phyloP scores from a whole-genome alignment of 1,284 basidiomycete species.

The Ustilago vetiveriae region DNA sequence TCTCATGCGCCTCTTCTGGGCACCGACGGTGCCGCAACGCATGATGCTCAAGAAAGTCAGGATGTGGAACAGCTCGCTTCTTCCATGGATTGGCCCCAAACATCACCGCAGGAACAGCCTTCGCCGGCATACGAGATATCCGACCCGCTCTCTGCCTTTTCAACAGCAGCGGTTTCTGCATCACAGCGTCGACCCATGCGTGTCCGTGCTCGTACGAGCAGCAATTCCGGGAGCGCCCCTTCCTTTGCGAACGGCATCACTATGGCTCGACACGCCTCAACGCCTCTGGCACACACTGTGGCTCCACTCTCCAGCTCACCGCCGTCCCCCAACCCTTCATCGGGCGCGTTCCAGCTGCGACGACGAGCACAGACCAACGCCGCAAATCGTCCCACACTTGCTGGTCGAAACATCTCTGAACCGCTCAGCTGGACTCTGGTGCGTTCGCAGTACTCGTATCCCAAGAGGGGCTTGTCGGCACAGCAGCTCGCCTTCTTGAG shows the following conservation, averaged over 20 bases:
- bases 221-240: conserved; percentile 7
- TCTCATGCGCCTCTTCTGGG: not conserved
- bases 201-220: conserved; percentile 5
- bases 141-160: conserved; percentile 11
- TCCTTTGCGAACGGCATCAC: conserved; percentile 16
- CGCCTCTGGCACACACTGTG: conserved; percentile 16
- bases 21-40: not conserved
- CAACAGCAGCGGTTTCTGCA: not conserved
- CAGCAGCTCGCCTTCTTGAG: conserved; percentile 44
- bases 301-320: not conserved
- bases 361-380: conserved; percentile 15
- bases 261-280: conserved; percentile 24
- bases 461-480: conserved; percentile 31
- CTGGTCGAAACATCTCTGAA: conserved; percentile 29
- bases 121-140: conserved; percentile 21
- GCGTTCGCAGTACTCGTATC: conserved; percentile 38
- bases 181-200: not conserved
- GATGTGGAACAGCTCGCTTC: not conserved
- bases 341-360: conserved; percentile 3
- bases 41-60: conserved; percentile 3
- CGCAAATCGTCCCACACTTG: not conserved
- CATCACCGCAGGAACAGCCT: conserved; percentile 8
- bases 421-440: conserved; percentile 42
- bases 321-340: not conserved
- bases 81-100: not conserved